phyloP scores from a whole-genome alignment of 257 asterid species.

The Salvia rosmarinus region DNA sequence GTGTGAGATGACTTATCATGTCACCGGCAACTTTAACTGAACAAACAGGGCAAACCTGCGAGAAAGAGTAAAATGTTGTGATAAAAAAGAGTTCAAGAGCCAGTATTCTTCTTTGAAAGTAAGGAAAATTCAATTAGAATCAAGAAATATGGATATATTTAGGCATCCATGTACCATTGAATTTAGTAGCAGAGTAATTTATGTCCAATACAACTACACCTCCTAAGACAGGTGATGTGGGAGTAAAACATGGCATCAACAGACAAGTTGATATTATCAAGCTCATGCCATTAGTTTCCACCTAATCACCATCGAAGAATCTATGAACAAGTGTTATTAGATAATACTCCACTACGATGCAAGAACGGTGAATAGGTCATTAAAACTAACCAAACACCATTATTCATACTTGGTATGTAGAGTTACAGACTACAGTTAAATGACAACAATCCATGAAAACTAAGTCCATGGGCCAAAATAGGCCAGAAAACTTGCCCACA shows the following conservation, averaged over 20 bases:
- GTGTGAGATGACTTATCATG: slow-evolving; percentile 72
- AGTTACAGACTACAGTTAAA: not conserved
- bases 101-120: not conserved
- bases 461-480: not conserved
- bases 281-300: not conserved
- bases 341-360: too few relatives aligned
- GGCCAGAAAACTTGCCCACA: not conserved
- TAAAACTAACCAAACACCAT: too few relatives aligned
- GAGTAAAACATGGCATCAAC: slow-evolving; percentile 14
- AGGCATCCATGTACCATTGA: too few relatives aligned
- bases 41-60: slow-evolving; percentile 86
- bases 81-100: slow-evolving; percentile 5
- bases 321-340: not conserved
- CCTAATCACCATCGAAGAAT: not conserved
- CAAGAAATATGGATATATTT: not conserved
- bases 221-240: not conserved
- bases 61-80: slow-evolving; percentile 28
- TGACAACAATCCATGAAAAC: not conserved
- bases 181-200: too few relatives aligned
- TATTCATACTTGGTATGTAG: not conserved
- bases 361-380: not conserved
- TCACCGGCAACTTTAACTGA: slow-evolving; percentile 70
- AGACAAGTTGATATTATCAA: not conserved
- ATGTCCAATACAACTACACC: not conserved
- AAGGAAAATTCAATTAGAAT: not conserved